Conservation (phyloP, 2,329 filamentous ascomycete genomes). For the Aureobasidium sp. region DNA sequence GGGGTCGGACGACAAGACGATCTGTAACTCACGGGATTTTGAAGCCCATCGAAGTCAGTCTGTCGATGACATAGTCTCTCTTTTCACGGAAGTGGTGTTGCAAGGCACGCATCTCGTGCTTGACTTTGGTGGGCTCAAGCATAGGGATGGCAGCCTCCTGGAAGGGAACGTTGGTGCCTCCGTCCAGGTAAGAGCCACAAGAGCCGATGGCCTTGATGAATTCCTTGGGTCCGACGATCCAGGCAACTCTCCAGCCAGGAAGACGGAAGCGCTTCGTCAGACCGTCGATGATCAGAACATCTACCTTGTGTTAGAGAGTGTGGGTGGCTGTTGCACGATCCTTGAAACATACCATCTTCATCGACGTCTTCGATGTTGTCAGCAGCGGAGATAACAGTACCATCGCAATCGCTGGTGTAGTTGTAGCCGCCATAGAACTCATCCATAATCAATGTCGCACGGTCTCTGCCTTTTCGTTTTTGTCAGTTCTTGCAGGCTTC, state of each 20-base stretch:
- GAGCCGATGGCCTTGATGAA: conserved; percentile 90
- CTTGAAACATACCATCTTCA: conserved; percentile 44
- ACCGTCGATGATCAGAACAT: conserved; percentile 85
- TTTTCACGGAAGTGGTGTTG: conserved; percentile 87
- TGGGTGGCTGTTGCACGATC: background rate
- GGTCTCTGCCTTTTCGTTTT: conserved; percentile 31
- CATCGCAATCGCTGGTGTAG: conserved; percentile 87
- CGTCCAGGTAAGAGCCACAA: conserved; percentile 89
- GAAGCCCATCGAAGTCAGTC: conserved; percentile 81
- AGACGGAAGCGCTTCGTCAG: conserved; percentile 95
- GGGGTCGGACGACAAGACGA: too few species aligned
- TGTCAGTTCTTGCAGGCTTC: background rate
- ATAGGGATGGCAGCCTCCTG: conserved; percentile 88
- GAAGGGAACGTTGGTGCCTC: conserved; percentile 89
- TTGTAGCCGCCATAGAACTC: conserved; percentile 81
- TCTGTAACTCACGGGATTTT: conserved; percentile 59
- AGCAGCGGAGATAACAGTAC: conserved; percentile 77
- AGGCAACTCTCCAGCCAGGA: conserved; percentile 92
- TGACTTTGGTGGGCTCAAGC: conserved; percentile 78
- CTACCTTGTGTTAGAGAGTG: conserved; percentile 8
- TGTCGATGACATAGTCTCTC: conserved; percentile 78
- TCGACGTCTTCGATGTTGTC: conserved; percentile 86
- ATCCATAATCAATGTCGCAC: conserved; percentile 86
- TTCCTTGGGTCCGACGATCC: conserved; percentile 92
- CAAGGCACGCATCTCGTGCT: conserved; percentile 77